Conservation (phyloP, 2,329 filamentous ascomycete genomes). For the Epichloe festucae region DNA sequence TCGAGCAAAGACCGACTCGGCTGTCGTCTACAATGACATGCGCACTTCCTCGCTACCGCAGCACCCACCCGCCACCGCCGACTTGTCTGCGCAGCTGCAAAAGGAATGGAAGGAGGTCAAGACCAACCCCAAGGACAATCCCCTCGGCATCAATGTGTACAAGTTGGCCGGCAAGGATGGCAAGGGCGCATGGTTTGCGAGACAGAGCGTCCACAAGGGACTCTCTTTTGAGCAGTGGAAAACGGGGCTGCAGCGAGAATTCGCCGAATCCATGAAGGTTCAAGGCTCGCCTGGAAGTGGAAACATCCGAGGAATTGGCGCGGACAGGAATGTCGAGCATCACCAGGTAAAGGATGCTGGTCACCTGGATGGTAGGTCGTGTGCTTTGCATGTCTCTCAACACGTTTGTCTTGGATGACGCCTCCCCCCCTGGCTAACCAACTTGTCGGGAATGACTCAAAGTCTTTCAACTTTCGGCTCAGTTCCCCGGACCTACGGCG, state of each 20-base stretch:
- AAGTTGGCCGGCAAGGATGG: constrained; percentile 70
- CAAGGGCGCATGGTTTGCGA: constrained; percentile 79
- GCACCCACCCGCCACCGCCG: constrained; percentile 29
- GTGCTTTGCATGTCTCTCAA: not conserved
- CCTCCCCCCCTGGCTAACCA: not conserved
- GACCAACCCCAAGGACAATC: constrained; percentile 58
- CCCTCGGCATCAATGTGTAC: constrained; percentile 63
- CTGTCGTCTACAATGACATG: constrained; percentile 36
- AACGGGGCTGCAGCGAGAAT: constrained; percentile 64
- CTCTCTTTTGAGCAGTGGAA: constrained; percentile 68
- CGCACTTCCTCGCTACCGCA: constrained; percentile 29
- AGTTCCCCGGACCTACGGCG: constrained; percentile 80
- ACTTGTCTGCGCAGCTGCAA: constrained; percentile 38
- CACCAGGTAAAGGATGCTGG: constrained; percentile 44
- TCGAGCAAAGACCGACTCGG: constrained; percentile 44
- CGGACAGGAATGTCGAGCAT: constrained; percentile 60
- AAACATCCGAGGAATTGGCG: constrained; percentile 74
- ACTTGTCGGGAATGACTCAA: constrained; percentile 1
- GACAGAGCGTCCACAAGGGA: constrained; percentile 69
- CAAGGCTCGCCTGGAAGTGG: constrained; percentile 58
- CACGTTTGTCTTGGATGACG: not conserved
- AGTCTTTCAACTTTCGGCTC: constrained; percentile 78
- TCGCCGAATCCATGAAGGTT: constrained; percentile 61
- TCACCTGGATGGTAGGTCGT: constrained; percentile 42
- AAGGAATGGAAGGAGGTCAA: constrained; percentile 84